Evolutionary conservation across 2,329 filamentous ascomycete genomes (phyloP), one percentile per base, ranked within the genome.

Genomic region (Fusarium sp.): DNA sequence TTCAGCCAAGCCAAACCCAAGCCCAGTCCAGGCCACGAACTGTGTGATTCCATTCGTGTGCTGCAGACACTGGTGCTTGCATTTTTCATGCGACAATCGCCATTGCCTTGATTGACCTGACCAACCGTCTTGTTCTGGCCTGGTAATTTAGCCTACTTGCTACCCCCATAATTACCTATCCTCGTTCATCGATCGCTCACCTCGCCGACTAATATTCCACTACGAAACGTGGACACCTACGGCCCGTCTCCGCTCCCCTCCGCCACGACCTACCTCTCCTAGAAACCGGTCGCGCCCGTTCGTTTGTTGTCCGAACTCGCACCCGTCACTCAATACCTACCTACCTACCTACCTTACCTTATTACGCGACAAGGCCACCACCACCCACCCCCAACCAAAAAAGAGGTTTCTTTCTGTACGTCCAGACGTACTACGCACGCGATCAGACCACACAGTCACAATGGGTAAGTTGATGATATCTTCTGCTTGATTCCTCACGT

Each of bases 1-100:
- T 60, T 65, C 62, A 65, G 61, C 65, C 65, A 50, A 58, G 62
- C 54, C 48, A 46, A 68, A 51, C 20, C 46, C 58, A 65, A 57
- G 52, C 63, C 55, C 39, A 54, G 46, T 37, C 65, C 61, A 62
- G 62, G 54, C 66, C 51, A 57, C 62, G 41, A 46, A 20, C 37
- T 65, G 60, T 71, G 54, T 67, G 65, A 73, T 73, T 73, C 63
- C 63, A 71, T 62, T 49, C 55, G 20, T 58, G 61, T 68, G 62
- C 62, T 69, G 62, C 62, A 68, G 57, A 48, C 23, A 74, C 35
- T 11, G 73, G 71, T 77, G 73, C 72, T 75, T 75, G 72, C 72
- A 67, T 62, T 59, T 75, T 71, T 71, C n/a, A 76, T 75, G 75
- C 75, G 74, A 77, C 67, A 75, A 67, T 71, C 68, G 68, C 73